phyloP scores from a whole-genome alignment of 2,329 filamentous ascomycete genomes.

The Penicillium freii region DNA sequence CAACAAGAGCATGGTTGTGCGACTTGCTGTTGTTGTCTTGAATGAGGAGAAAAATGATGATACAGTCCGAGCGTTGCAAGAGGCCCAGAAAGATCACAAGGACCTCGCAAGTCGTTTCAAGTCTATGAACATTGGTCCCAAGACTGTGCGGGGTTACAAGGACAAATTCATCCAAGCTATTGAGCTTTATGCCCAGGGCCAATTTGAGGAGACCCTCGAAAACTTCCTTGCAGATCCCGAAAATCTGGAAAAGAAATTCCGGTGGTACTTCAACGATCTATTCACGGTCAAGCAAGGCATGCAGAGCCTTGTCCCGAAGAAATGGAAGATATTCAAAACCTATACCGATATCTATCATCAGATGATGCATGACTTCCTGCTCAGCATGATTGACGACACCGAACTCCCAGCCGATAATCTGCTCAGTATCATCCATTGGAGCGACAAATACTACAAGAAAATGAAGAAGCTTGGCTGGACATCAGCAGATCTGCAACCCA shows the following conservation, averaged over 20 bases:
- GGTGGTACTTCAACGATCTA: slow-evolving; percentile 97
- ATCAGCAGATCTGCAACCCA: slow-evolving; percentile 73
- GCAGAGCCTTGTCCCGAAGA: slow-evolving; percentile 86
- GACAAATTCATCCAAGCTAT: slow-evolving; percentile 88
- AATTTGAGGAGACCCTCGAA: slow-evolving; percentile 69
- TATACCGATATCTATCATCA: slow-evolving; percentile 89
- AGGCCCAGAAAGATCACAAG: slow-evolving; percentile 92
- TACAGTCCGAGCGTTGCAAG: slow-evolving; percentile 84
- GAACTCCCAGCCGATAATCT: slow-evolving; percentile 83
- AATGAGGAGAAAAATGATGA: slow-evolving; percentile 96
- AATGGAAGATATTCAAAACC: slow-evolving; percentile 91
- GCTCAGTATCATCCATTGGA: slow-evolving; percentile 90
- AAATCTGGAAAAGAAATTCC: slow-evolving; percentile 79
- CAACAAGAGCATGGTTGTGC: slow-evolving; percentile 84
- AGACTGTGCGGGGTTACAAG: slow-evolving; percentile 92
- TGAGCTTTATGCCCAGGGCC: slow-evolving; percentile 66
- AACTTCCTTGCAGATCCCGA: slow-evolving; percentile 81
- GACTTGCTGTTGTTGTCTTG: slow-evolving; percentile 87
- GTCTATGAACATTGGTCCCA: slow-evolving; percentile 89
- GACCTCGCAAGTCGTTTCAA: slow-evolving; percentile 92
- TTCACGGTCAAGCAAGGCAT: slow-evolving; percentile 93
- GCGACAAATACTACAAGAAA: slow-evolving; percentile 92
- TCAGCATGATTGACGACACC: slow-evolving; percentile 77
- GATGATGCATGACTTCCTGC: slow-evolving; percentile 91
- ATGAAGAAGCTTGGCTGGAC: slow-evolving; percentile 86